Evolutionary conservation across 2,329 filamentous ascomycete genomes (phyloP).

Genomic region (Ceratocystis cubensis): DNA sequence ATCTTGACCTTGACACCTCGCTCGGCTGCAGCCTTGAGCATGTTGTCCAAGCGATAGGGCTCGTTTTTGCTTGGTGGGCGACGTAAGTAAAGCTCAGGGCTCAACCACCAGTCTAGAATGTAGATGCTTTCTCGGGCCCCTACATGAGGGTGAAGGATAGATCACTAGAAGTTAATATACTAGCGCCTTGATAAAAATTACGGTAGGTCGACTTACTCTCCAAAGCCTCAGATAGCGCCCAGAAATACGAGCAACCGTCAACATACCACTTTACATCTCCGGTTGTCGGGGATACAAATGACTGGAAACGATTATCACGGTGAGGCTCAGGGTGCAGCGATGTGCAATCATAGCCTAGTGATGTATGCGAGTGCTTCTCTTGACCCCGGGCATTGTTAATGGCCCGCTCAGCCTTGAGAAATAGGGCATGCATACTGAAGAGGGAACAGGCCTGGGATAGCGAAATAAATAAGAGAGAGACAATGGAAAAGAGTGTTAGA

Average conservation of each 20-base stretch:
- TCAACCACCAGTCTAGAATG: conserved; percentile 86
- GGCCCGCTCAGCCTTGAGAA: conserved; percentile 34
- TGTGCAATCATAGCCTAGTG: conserved; percentile 32
- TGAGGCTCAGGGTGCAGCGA: conserved; percentile 33
- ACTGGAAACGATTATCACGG: conserved; percentile 43
- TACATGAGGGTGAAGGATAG: conserved; percentile 25
- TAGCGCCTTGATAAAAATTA: background rate
- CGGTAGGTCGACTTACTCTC: conserved; percentile 37
- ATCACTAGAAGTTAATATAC: background rate
- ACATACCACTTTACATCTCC: conserved; percentile 81
- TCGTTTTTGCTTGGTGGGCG: conserved; percentile 71
- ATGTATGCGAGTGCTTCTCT: conserved; percentile 36
- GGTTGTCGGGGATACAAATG: conserved; percentile 60
- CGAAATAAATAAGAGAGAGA: background rate
- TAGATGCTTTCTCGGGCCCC: conserved; percentile 65
- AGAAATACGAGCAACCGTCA: conserved; percentile 74
- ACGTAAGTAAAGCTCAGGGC: conserved; percentile 75
- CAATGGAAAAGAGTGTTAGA: background rate
- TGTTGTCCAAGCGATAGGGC: conserved; percentile 68
- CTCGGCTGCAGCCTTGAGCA: conserved; percentile 70
- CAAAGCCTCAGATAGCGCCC: conserved; percentile 67
- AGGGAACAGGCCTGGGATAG: background rate
- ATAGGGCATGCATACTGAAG: conserved; percentile 26
- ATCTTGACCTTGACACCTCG: conserved; percentile 73
- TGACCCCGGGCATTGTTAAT: conserved; percentile 26